These are phyloP conservation scores for Senna siamea DNA, from an alignment of 306 rosid species.

Conservation along the genomic window DNA sequence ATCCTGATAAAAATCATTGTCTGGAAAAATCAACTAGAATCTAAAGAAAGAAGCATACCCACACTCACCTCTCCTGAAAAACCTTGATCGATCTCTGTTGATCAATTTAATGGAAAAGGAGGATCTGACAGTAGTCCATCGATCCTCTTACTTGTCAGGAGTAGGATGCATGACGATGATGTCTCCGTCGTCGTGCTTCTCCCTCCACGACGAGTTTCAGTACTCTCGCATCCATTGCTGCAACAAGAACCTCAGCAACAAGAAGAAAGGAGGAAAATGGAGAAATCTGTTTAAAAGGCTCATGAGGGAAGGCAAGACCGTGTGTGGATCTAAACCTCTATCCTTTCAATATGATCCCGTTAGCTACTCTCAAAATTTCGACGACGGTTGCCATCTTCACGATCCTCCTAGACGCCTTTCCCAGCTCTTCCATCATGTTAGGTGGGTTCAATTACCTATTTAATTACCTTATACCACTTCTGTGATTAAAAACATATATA, in stretches of 20 bases:
- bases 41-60: constrained; percentile 34
- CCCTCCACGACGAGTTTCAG: constrained; percentile 47
- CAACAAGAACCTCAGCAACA: constrained; percentile 22
- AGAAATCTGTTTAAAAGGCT: constrained; percentile 58
- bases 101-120: constrained; percentile 54
- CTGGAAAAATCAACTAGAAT: constrained; percentile 9
- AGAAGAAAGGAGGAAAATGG: constrained; percentile 50
- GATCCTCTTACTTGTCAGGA: constrained; percentile 40
- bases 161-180: constrained; percentile 39
- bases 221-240: constrained; percentile 59
- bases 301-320: constrained; percentile 52
- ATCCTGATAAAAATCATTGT: constrained; percentile 28
- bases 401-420: constrained; percentile 45
- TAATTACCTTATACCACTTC: too few relatives aligned
- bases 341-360: constrained; percentile 86
- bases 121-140: constrained; percentile 35
- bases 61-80: constrained; percentile 17
- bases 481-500: too few relatives aligned
- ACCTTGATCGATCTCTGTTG: constrained; percentile 4
- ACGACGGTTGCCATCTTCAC: constrained; percentile 65
- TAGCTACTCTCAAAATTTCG: constrained; percentile 84
- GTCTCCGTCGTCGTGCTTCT: constrained; percentile 67
- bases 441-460: too few relatives aligned
- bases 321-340: constrained; percentile 49
- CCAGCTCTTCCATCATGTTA: constrained; percentile 38